Percentiles rank a stretch among this genome's conserved stretches.
Evolutionary conservation across 768 basidiomycete genomes (phyloP).

Genomic region (Russula dissimulans): DNA sequence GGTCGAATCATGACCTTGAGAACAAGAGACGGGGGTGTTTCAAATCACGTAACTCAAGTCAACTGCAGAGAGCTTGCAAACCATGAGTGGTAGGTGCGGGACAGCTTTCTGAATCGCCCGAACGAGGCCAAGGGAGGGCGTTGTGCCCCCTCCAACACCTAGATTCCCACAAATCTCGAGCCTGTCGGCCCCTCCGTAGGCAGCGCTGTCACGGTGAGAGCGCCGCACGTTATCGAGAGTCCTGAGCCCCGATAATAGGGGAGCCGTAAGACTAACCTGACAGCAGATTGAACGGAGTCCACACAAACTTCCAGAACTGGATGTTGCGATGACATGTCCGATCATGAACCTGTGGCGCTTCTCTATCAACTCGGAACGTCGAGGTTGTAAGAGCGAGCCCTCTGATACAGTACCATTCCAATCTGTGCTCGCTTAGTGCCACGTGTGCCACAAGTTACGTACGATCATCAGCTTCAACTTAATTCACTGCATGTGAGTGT

Average conservation of each 20-base stretch:
- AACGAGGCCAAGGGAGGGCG: slow-evolving; percentile 70
- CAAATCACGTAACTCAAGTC: neutral
- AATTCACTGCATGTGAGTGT: no score
- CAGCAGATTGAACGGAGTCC: slow-evolving; percentile 11
- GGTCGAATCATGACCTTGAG: slow-evolving; percentile 49
- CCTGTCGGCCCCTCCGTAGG: slow-evolving; percentile 61
- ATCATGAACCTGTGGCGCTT: no score
- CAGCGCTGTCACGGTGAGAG: slow-evolving; percentile 38
- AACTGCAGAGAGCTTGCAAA: slow-evolving; percentile 23
- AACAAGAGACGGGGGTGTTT: neutral
- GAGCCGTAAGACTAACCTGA: slow-evolving; percentile 1
- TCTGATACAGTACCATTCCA: no score
- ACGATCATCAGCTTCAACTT: no score
- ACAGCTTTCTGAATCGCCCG: slow-evolving; percentile 43
- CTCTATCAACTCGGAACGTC: no score
- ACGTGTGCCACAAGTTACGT: no score
- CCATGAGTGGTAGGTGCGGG: slow-evolving; percentile 58
- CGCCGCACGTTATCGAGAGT: neutral
- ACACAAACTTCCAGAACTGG: slow-evolving; percentile 12
- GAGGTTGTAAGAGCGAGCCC: no score
- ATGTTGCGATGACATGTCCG: neutral
- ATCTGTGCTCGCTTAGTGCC: no score
- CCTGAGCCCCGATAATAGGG: no score
- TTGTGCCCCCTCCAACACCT: slow-evolving; percentile 68
- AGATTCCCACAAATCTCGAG: slow-evolving; percentile 71